Evolutionary conservation across 164 flowering plant species (phyloP), one percentile per base, ranked within the genome.

Genomic region (Brasenia schreberi): DNA sequence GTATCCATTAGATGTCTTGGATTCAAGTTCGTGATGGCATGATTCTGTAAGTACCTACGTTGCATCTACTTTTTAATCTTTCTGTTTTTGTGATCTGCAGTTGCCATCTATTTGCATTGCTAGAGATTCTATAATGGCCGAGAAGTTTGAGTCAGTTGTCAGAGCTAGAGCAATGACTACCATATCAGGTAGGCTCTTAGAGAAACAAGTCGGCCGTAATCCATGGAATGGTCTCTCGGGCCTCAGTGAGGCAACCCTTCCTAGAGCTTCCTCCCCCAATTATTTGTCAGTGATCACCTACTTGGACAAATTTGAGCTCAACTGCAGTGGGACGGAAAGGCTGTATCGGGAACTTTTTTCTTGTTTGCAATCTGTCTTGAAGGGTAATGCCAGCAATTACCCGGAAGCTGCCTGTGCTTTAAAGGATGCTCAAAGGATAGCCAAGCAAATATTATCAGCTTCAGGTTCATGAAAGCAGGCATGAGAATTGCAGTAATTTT

Each of bases 91-190:
- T 49, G 56, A 4, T 9, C 16, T 79, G 71, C 78, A 88, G 97
- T 69, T 93, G 17, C 96, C 97, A 53, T 19, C 79, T 18, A 72
- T 86, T 4, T 93, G 97, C 65, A 80, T 94, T 53, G 72, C 71
- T 18, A 81, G 80, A 68, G 97, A 92, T 61, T 79, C 73, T 58
- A 62, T 71, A 64, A 89, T 91, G 96, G 84, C 97, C 72, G 78
- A 82, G 62, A 85, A 75, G 73, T 70, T 94, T 65, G 96, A 91
- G 73, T 77, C 71, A n/a, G 74, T 76, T 58, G 79, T 84, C 52
- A 65, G 70, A 68, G 69, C 72, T 67, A 74, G 88, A 67, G 63
- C 61, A 61, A 69, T 65, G 45, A 63, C 67, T 64, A 75, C 64
- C 43, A 53, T 64, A 42, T 67, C 60, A 42, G 61, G 60, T 44